phyloP scores from a whole-genome alignment of 73 alveolate species.

The Paramecium sexaurelia region DNA sequence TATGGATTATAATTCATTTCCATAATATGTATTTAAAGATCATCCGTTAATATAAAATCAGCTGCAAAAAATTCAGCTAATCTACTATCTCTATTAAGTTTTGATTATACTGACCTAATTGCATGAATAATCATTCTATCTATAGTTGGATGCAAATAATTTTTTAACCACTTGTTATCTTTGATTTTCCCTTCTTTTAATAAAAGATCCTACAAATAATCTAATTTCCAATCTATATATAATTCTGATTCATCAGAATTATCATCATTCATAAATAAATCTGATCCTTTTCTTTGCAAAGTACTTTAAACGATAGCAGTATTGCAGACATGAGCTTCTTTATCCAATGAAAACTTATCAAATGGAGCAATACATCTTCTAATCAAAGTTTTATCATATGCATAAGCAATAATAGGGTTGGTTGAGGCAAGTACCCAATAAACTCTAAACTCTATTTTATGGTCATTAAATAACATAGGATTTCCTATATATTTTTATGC shows the following conservation, averaged over 20 bases:
- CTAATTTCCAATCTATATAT: conserved; percentile 63
- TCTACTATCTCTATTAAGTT: conserved; percentile 45
- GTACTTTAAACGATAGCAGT: conserved; percentile 50
- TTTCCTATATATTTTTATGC: conserved; percentile 62
- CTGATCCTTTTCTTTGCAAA: neutral
- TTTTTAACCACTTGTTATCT: conserved; percentile 58
- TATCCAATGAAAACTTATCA: conserved; percentile 29
- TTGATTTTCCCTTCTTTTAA: conserved; percentile 23
- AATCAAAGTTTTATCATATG: conserved; percentile 45
- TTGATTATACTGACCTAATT: conserved; percentile 17
- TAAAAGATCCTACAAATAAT: conserved; percentile 25
- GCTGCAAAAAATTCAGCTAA: conserved; percentile 64
- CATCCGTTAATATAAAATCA: conserved; percentile 57
- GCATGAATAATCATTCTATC: conserved; percentile 59
- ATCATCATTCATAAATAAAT: neutral
- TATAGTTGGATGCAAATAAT: conserved; percentile 53
- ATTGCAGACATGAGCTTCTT: conserved; percentile 61
- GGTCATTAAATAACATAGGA: conserved; percentile 33
- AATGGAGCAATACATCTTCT: conserved; percentile 57
- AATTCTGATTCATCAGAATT: conserved; percentile 36
- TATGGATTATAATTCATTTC: conserved; percentile 65
- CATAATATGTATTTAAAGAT: conserved; percentile 41
- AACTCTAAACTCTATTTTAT: conserved; percentile 60
- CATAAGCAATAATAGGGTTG: conserved; percentile 53
- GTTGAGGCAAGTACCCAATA: conserved; percentile 61